Conservation (phyloP, 495 filamentous ascomycete genomes). For the Tuber umbilicatum region DNA sequence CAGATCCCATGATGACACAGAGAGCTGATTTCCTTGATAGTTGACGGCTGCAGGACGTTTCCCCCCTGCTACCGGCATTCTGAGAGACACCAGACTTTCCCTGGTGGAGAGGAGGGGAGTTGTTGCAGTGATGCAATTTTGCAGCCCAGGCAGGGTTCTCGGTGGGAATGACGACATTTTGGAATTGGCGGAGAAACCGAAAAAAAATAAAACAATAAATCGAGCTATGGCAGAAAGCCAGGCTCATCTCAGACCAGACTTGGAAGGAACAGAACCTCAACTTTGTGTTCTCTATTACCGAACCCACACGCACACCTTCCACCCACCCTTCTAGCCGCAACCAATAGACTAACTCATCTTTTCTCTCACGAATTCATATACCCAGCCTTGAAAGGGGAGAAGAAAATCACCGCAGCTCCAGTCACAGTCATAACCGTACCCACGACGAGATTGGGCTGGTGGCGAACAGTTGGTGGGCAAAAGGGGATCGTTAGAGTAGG, state of each 20-base stretch:
- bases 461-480: too few relatives aligned
- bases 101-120: background rate
- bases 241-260: background rate
- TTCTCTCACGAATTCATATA: background rate
- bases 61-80: background rate
- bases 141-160: background rate
- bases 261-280: background rate
- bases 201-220: background rate
- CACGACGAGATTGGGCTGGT: too few relatives aligned
- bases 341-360: background rate
- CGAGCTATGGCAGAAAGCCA: background rate
- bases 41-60: background rate
- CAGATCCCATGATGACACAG: background rate
- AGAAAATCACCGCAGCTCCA: background rate
- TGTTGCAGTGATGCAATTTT: constrained; percentile 1
- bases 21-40: background rate
- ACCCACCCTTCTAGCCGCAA: background rate
- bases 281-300: background rate
- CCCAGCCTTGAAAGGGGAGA: background rate
- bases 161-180: background rate
- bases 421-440: too few relatives aligned
- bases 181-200: background rate
- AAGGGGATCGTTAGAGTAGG: too few relatives aligned
- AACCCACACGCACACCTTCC: background rate
- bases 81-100: background rate